A percentile compares a stretch with the other conserved stretches of the same genome.
phyloP scores from a whole-genome alignment of 1,139 yeast species.

The Chernovozyma aurita region DNA sequence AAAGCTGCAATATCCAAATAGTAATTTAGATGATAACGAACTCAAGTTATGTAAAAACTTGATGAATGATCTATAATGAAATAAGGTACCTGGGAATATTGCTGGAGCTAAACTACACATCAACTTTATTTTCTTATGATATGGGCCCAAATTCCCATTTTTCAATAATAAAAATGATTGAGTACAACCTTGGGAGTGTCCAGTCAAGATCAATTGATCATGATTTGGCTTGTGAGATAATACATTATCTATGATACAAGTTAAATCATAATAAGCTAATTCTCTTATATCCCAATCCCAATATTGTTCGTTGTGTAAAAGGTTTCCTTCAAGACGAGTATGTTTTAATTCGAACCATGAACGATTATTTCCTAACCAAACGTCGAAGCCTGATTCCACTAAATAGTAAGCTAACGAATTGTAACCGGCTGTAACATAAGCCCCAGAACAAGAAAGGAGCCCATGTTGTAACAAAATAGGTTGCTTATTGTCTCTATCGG shows the following conservation, averaged over 20 bases:
- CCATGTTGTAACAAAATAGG: slow-evolving; percentile 86
- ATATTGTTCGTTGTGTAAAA: slow-evolving; percentile 45
- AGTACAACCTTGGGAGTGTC: slow-evolving; percentile 93
- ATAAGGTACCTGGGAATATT: slow-evolving; percentile 72
- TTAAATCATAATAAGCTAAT: slow-evolving; percentile 74
- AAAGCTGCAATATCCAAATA: slow-evolving; percentile 62
- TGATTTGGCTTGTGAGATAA: slow-evolving; percentile 36
- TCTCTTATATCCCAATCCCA: slow-evolving; percentile 90
- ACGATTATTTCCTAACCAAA: slow-evolving; percentile 92
- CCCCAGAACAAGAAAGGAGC: slow-evolving; percentile 78
- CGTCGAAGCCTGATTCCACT: slow-evolving; percentile 66
- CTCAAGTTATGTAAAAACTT: slow-evolving; percentile 48
- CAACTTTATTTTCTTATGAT: slow-evolving; percentile 51
- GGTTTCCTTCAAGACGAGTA: slow-evolving; percentile 28
- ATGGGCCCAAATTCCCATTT: slow-evolving; percentile 24
- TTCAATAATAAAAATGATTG: slow-evolving; percentile 64
- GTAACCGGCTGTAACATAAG: slow-evolving; percentile 73
- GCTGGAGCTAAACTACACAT: slow-evolving; percentile 89
- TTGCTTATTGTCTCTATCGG: slow-evolving; percentile 24
- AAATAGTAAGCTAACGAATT: slow-evolving; percentile 70
- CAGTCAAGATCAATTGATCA: slow-evolving; percentile 56
- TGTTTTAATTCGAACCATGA: slow-evolving; percentile 78
- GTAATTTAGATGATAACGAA: slow-evolving; percentile 30
- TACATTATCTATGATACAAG: slow-evolving; percentile 65
- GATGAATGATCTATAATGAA: slow-evolving; percentile 54